Conservation (phyloP, 2,329 filamentous ascomycete species). For the Paecilomyces sp. region DNA sequence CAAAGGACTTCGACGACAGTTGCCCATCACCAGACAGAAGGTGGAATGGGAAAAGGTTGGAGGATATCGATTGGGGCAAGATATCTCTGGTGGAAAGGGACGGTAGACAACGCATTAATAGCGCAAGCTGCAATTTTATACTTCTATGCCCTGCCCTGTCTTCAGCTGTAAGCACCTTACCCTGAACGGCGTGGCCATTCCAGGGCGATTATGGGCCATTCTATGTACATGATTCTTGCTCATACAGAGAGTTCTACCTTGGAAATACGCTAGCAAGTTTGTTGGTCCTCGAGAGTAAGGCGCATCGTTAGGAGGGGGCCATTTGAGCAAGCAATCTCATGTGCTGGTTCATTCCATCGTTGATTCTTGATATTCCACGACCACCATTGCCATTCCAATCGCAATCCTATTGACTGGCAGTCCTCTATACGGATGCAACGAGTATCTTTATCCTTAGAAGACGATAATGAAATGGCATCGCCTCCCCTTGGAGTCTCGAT, state of each 20-base stretch:
- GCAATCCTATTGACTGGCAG: neutral
- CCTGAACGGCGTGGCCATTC: neutral
- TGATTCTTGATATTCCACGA: neutral
- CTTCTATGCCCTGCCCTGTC: neutral
- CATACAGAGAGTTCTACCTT: neutral
- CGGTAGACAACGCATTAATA: constrained; percentile 9
- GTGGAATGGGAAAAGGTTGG: constrained; percentile 99
- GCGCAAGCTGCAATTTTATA: neutral
- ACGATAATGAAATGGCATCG: neutral
- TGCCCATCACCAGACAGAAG: constrained; percentile 96
- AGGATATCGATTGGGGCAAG: constrained; percentile 78
- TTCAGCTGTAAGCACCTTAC: neutral
- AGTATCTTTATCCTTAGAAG: neutral
- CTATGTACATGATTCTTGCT: neutral
- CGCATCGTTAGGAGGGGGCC: neutral
- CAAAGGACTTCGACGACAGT: constrained; percentile 82
- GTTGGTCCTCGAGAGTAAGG: no score
- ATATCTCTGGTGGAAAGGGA: constrained; percentile 62
- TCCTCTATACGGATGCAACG: neutral
- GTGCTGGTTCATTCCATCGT: neutral
- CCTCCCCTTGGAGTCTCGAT: neutral
- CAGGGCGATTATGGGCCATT: neutral
- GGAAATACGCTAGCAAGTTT: neutral
- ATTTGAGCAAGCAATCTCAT: neutral
- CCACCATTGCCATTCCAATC: neutral